phyloP scores from a whole-genome alignment of 352 stramenopile species.

The Detonula confervacea region DNA sequence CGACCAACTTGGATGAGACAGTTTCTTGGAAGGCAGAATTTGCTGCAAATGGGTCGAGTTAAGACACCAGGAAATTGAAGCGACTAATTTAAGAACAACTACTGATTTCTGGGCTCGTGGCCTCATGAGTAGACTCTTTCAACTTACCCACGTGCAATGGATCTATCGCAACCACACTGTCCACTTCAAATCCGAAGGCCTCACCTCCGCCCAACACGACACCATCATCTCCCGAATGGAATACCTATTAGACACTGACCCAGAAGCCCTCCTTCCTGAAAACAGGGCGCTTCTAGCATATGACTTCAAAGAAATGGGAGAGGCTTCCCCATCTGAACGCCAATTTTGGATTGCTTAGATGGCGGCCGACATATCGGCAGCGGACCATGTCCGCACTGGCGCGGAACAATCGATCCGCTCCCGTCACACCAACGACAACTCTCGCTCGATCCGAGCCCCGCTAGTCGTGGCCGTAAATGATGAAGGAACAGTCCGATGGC shows the following conservation, averaged over 20 bases:
- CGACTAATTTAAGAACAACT: neutral
- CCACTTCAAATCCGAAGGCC: neutral
- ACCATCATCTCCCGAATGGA: neutral
- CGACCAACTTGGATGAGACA: slow-evolving; percentile 4
- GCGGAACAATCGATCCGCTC: neutral
- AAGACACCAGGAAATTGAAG: neutral
- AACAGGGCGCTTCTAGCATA: neutral
- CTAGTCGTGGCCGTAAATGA: neutral
- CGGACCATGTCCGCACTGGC: neutral
- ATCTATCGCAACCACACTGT: neutral
- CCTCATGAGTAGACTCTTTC: neutral
- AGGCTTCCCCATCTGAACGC: neutral
- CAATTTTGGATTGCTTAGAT: neutral
- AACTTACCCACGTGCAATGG: neutral
- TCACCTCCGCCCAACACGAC: neutral
- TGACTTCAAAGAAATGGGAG: neutral
- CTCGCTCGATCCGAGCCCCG: neutral
- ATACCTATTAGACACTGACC: neutral
- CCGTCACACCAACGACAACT: no score
- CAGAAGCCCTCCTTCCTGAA: neutral
- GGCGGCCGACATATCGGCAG: neutral
- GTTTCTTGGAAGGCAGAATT: slow-evolving; percentile 2
- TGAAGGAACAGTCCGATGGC: neutral
- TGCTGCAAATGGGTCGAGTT: neutral
- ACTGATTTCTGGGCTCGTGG: neutral